A percentile compares a stretch with the other conserved stretches of the same genome.
Conservation (phyloP, 2,329 filamentous ascomycete genomes). For the Verticillium longisporum region DNA sequence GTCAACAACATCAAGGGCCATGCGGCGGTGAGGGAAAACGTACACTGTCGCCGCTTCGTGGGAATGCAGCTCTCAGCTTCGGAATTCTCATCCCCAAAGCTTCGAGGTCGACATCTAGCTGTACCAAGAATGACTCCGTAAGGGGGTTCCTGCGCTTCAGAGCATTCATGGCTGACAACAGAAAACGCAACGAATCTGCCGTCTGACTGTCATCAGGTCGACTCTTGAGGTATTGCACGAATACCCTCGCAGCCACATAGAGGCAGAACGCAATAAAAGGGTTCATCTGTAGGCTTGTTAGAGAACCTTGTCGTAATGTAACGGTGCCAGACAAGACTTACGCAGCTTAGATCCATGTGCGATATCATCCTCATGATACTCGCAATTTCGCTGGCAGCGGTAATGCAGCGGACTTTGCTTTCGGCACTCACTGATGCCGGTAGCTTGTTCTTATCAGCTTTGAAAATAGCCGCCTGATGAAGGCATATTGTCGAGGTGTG, state of each 20-base stretch:
- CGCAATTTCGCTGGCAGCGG: constrained; percentile 87
- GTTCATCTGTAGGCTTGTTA: constrained; percentile 62
- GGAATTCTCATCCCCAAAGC: constrained; percentile 58
- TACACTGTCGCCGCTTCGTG: constrained; percentile 46
- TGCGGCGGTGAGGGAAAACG: constrained; percentile 17
- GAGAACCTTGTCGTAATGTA: neutral
- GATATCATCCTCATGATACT: constrained; percentile 94
- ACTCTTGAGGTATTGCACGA: constrained; percentile 93
- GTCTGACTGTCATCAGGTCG: constrained; percentile 77
- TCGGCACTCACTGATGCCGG: constrained; percentile 73
- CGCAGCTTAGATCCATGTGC: constrained; percentile 75
- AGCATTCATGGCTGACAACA: constrained; percentile 84
- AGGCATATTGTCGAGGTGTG: constrained; percentile 94
- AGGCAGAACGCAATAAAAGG: constrained; percentile 93
- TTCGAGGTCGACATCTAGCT: constrained; percentile 87
- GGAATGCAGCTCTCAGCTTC: constrained; percentile 47
- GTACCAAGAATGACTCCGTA: constrained; percentile 89
- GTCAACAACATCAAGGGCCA: neutral
- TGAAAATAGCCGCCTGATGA: constrained; percentile 98
- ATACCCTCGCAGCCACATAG: constrained; percentile 91
- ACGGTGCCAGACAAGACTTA: constrained; percentile 37
- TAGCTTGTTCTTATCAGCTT: constrained; percentile 82
- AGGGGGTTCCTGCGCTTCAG: constrained; percentile 83
- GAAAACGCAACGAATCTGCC: constrained; percentile 77
- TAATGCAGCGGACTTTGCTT: constrained; percentile 88